These are phyloP conservation scores for Curvularia sp. DNA, from an alignment of 2,329 filamentous ascomycete species.

Conservation along the genomic window DNA sequence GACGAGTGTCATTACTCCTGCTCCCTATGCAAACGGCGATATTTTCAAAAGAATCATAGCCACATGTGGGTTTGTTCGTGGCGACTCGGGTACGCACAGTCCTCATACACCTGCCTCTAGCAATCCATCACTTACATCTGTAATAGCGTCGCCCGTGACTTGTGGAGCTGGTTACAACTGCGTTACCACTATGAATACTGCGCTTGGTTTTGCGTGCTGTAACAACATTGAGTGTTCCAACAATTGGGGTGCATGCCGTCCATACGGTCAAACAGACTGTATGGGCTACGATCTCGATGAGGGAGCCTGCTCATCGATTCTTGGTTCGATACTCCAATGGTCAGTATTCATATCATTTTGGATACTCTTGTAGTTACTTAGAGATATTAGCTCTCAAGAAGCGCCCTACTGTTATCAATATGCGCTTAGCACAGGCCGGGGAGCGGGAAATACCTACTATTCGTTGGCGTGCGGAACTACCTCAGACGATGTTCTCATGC, in stretches of 20 bases:
- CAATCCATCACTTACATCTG: background rate
- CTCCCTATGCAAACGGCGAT: constrained; percentile 2
- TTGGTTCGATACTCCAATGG: constrained; percentile 14
- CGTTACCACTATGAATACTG: background rate
- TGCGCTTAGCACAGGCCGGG: constrained; percentile 8
- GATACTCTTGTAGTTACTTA: background rate
- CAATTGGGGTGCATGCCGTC: constrained; percentile 7
- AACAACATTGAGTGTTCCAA: constrained; percentile 14
- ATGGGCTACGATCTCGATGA: constrained; percentile 6
- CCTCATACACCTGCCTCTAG: background rate
- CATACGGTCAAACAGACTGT: constrained; percentile 10
- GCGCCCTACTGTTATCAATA: constrained; percentile 12
- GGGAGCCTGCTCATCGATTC: constrained; percentile 1
- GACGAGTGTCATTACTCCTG: constrained; percentile 13
- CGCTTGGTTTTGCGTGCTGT: constrained; percentile 9
- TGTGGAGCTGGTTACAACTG: constrained; percentile 16
- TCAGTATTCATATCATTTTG: background rate
- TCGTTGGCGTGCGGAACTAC: constrained; percentile 11
- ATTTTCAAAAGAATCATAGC: constrained; percentile 15
- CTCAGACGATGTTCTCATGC: constrained; percentile 12
- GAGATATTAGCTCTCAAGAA: constrained; percentile 4
- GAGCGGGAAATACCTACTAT: constrained; percentile 1
- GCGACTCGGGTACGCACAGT: constrained; percentile 15
- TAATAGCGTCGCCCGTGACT: constrained; percentile 12
- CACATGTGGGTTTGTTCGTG: constrained; percentile 16